Evolutionary conservation across 371 early-diverging fungal genomes (phyloP), one percentile per base, ranked within the genome.

Genomic region (Coemansia sp.): DNA sequence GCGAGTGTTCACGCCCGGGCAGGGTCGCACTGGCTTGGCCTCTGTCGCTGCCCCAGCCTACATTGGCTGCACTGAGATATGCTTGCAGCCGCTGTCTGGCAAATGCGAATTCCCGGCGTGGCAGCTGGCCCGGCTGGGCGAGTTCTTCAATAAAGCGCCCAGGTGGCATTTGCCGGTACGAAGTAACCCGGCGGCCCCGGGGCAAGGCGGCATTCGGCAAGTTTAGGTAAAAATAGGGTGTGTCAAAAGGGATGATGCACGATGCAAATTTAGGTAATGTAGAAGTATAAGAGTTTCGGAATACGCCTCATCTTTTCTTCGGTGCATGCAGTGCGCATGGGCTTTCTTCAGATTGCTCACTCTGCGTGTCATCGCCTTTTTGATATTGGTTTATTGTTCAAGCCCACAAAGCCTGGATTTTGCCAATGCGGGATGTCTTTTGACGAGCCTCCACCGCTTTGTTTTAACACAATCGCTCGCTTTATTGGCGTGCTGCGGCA

Each of bases 191-290:
- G 26, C 20, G 50, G 50, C 50, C 26, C 16, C 35, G 3, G 36
- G 31, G n/a, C 52, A 45, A 34, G 35, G 20, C 34, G 34, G 34
- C 52, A 31, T 12, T 50, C 34, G 52, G 34, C 34, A 5, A 35
- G 5, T 52, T 52, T 52, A 31, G 52, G 52, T 52, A 52, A 52
- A 35, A 52, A 35, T 20, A 52, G 34, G 5, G 35, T n/a, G 26
- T 52, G 52, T 16, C 34, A 52, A n/a, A 52, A 52, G 52, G 33
- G 11, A n/a, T 30, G 42, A 62, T 72, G 72, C 61, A 30, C 16
- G 35, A 57, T 72, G 72, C 72, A 72, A 72, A 72, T 72, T 60
- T 62, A 72, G 39, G 72, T 47, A 5, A 50, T 40, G 69, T 20
- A 14, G 26, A 35, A 12, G 50, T 12, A 16, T 5, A 51, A 14